Base-by-base conservation (phyloP, 768 basidiomycete species). In the Lactarius sanguifluus region DNA sequence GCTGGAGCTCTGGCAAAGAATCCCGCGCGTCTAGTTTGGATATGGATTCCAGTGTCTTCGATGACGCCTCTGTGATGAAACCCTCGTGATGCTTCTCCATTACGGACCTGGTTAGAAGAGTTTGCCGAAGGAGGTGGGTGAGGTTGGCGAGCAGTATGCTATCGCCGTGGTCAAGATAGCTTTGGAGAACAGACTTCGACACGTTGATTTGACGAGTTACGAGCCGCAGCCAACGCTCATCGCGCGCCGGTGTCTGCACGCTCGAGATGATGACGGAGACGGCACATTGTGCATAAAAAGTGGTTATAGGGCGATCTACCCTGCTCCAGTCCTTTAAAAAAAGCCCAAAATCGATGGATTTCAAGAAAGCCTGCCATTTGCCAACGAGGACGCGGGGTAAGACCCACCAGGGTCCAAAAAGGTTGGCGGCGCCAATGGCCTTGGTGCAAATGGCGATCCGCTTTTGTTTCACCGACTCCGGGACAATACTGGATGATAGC, bases 371-470 rank as follows among this genome's bases (percentile, higher is more conserved):
- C 1, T 55, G 30, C 66, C 66, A 67, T 0, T 41, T 23, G 9
- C 50, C 57, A 15, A 43, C 23, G 40, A 66, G 38, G 20, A 63
- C 66, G 41, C 61, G 56, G 5, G 18, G 12, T 25, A 67, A 45
- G 25, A 45, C 10, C 13, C 23, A 67, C 57, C 57, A 67, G 20
- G 66, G 41, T 20, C 61, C 61, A 56, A 67, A 36, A 43, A 64
- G 34, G 43, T 50, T 16, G 5, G 62, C 58, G 7, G 57, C 40
- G 9, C 45, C 15, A 5, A 67, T 18, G 20, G 25, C 62, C n/a
- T 59, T 64, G 8, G 52, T 47, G n/a, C 62, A 67, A 54, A 67
- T 63, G 16, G 55, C 59, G 16, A 64, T 56, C 12, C 66, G 66
- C 3, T 58, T 58, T 25, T 43, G 50, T 34, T 64, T 67, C 30